These are phyloP conservation scores for Eucalyptus cloeziana DNA, from an alignment of 345 rosid species.

Conservation along the genomic window DNA sequence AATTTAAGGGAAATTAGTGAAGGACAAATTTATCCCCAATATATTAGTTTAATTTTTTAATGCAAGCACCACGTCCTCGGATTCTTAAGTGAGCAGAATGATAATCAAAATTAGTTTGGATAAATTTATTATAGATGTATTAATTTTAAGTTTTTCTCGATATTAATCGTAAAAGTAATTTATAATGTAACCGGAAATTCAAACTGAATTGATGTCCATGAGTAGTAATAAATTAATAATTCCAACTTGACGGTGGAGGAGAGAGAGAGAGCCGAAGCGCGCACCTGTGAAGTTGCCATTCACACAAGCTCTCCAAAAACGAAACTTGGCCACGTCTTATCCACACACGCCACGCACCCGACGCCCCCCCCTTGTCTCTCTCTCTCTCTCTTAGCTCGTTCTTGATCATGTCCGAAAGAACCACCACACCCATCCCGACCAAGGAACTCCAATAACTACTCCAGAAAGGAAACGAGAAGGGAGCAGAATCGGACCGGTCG, in stretches of 20 bases:
- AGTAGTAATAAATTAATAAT: background rate
- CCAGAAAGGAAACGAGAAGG: background rate
- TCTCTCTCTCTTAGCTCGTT: background rate
- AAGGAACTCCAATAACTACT: background rate
- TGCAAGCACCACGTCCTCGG: too few relatives aligned
- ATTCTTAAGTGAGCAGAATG: too few relatives aligned
- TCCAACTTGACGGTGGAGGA: background rate
- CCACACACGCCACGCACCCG: slow-evolving; percentile 11
- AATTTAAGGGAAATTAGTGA: fast-evolving
- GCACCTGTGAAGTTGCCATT: background rate
- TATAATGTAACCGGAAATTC: background rate
- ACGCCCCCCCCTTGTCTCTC: background rate
- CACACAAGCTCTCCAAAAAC: background rate
- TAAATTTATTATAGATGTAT: too few relatives aligned
- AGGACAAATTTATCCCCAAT: fast-evolving
- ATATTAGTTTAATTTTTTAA: too few relatives aligned
- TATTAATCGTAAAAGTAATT: too few relatives aligned
- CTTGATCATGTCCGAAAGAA: background rate
- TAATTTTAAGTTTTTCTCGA: too few relatives aligned
- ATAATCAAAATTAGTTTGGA: too few relatives aligned
- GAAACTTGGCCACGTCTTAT: slow-evolving; percentile 33
- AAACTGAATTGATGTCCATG: background rate
- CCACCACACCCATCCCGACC: background rate
- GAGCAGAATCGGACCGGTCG: background rate
- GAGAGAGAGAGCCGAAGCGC: background rate